Evolutionary conservation across 2,329 filamentous ascomycete species (phyloP).

Genomic region (Phaeomoniella chlamydospora): DNA sequence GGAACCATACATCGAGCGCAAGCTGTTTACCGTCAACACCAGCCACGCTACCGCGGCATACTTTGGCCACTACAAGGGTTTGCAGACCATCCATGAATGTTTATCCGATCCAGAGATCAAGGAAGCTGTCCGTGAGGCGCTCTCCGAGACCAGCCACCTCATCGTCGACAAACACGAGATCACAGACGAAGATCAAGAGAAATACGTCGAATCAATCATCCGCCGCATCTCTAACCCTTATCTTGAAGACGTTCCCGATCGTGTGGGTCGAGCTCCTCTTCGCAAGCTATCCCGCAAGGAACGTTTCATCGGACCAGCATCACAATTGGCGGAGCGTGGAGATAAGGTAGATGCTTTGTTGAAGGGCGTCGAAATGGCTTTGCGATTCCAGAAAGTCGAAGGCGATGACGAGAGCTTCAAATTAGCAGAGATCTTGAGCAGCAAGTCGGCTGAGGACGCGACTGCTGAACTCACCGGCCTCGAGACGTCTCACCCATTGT

Average conservation of each 20-base stretch:
- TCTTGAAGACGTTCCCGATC: conserved; percentile 73
- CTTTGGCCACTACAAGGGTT: conserved; percentile 76
- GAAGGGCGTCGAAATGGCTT: conserved; percentile 74
- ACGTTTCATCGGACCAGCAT: conserved; percentile 84
- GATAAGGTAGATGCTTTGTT: conserved; percentile 61
- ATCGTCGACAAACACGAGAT: conserved; percentile 83
- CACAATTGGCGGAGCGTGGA: conserved; percentile 71
- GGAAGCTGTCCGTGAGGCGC: conserved; percentile 60
- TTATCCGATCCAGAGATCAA: conserved; percentile 69
- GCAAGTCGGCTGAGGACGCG: conserved; percentile 57
- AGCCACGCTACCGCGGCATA: conserved; percentile 93
- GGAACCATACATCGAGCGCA: conserved; percentile 93
- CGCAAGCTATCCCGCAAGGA: conserved; percentile 92
- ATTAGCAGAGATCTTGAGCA: conserved; percentile 72
- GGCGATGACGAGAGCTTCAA: conserved; percentile 81
- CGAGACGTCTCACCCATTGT: conserved; percentile 62
- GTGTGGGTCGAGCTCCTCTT: conserved; percentile 85
- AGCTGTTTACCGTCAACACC: conserved; percentile 98
- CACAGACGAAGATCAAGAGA: conserved; percentile 55
- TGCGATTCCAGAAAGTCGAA: conserved; percentile 89
- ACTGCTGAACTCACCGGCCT: conserved; percentile 73
- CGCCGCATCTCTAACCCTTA: conserved; percentile 80
- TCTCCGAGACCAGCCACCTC: conserved; percentile 73
- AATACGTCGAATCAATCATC: conserved; percentile 87
- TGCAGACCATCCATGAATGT: conserved; percentile 79